A percentile compares a stretch with the other conserved stretches of the same genome.
phyloP scores from a whole-genome alignment of 2,329 filamentous ascomycete species.

The Achaetomium macrosporum region DNA sequence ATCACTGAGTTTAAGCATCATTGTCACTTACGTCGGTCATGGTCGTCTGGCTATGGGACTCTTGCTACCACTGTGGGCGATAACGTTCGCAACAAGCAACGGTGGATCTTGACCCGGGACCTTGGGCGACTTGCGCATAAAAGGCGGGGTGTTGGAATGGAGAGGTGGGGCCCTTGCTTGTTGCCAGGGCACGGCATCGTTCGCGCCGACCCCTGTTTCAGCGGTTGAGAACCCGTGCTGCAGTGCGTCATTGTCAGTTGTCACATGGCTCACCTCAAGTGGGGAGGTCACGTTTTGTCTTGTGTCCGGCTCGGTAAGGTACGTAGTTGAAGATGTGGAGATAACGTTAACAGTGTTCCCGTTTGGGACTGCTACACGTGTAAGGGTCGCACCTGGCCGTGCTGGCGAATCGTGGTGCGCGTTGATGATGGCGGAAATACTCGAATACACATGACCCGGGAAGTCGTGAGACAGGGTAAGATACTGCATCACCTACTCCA shows the following conservation, averaged over 20 bases:
- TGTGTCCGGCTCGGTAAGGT: too few relatives aligned
- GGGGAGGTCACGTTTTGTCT: too few relatives aligned
- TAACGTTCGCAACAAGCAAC: background rate
- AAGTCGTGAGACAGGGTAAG: too few relatives aligned
- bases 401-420: too few relatives aligned
- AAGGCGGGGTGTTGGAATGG: constrained; percentile 13
- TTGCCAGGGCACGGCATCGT: constrained; percentile 1
- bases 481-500: too few relatives aligned
- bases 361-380: too few relatives aligned
- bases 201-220: constrained; percentile 12
- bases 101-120: too few relatives aligned
- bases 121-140: background rate
- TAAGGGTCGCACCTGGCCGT: too few relatives aligned
- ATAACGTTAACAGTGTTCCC: too few relatives aligned
- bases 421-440: too few relatives aligned
- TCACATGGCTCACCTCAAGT: background rate
- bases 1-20: background rate
- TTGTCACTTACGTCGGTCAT: constrained; percentile 17
- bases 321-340: too few relatives aligned
- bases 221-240: background rate
- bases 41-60: background rate
- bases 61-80: background rate
- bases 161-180: constrained; percentile 1
- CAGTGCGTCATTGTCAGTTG: constrained; percentile 11
- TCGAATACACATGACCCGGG: too few relatives aligned